phyloP scores from a whole-genome alignment of 2,329 filamentous ascomycete species.

The Fusarium austroafricanum region DNA sequence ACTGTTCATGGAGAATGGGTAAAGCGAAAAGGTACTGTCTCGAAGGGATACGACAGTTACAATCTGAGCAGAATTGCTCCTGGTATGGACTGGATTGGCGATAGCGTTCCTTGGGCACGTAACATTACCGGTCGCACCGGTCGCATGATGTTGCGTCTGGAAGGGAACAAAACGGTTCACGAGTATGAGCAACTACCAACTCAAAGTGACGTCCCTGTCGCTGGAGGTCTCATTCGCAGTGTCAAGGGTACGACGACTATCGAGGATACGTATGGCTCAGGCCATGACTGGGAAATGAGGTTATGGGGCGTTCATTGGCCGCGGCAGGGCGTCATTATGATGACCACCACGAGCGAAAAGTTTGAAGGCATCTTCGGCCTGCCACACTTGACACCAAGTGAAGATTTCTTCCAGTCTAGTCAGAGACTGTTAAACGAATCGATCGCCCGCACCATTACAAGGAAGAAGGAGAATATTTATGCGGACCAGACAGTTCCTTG shows the following conservation, averaged over 20 bases:
- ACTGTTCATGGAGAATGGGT: constrained; percentile 82
- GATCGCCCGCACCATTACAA: constrained; percentile 73
- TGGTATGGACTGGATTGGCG: constrained; percentile 71
- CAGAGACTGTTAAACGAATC: constrained; percentile 78
- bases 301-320: constrained; percentile 90
- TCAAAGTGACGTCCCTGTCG: constrained; percentile 50
- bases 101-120: constrained; percentile 73
- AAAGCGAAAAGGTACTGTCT: constrained; percentile 63
- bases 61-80: constrained; percentile 76
- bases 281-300: constrained; percentile 81
- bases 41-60: constrained; percentile 60
- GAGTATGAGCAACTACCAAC: constrained; percentile 56
- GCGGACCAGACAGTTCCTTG: constrained; percentile 76
- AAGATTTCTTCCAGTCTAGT: constrained; percentile 68
- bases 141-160: constrained; percentile 72
- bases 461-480: constrained; percentile 67
- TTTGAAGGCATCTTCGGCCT: constrained; percentile 91
- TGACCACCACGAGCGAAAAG: constrained; percentile 93
- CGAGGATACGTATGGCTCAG: constrained; percentile 73
- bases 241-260: constrained; percentile 77
- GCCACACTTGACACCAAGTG: constrained; percentile 78
- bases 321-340: constrained; percentile 79
- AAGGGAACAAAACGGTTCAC: constrained; percentile 66
- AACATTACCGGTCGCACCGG: constrained; percentile 83
- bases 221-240: constrained; percentile 71